phyloP scores from a whole-genome alignment of 2,329 filamentous ascomycete genomes.

The Xylariaceae sp. region DNA sequence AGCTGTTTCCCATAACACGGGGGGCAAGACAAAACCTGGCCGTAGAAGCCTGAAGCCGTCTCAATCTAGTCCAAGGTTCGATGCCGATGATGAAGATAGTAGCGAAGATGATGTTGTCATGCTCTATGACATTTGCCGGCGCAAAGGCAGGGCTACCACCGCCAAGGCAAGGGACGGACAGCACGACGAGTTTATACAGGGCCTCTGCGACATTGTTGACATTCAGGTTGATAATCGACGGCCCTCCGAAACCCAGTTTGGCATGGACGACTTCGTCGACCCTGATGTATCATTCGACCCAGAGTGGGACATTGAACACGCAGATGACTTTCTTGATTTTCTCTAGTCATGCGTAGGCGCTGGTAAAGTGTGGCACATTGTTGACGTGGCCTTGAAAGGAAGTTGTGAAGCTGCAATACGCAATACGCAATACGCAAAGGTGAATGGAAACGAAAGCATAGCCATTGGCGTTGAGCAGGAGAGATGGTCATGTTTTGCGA shows the following conservation, averaged over 20 bases:
- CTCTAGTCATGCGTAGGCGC: no score
- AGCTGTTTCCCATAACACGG: constrained; percentile 4
- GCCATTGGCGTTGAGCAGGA: constrained; percentile 4
- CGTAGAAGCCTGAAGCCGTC: constrained; percentile 22
- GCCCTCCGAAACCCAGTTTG: constrained; percentile 60
- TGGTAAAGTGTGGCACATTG: not conserved
- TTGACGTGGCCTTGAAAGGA: not conserved
- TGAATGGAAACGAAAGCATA: no score
- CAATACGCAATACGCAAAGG: not conserved
- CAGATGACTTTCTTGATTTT: constrained; percentile 24
- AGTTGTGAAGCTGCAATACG: not conserved
- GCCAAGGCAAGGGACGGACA: constrained; percentile 11
- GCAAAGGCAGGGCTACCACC: constrained; percentile 15
- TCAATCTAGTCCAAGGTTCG: constrained; percentile 18
- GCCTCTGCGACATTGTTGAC: constrained; percentile 64
- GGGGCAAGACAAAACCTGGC: constrained; percentile 17
- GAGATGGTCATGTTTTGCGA: constrained; percentile 1
- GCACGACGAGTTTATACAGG: constrained; percentile 48
- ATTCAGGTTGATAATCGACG: constrained; percentile 73
- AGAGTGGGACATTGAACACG: constrained; percentile 48
- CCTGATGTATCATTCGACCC: constrained; percentile 49
- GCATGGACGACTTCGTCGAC: constrained; percentile 67
- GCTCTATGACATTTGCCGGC: constrained; percentile 11
- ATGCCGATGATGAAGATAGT: constrained; percentile 34
- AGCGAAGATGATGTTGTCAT: constrained; percentile 31